phyloP scores from a whole-genome alignment of 2,329 filamentous ascomycete genomes.

The Hypoxylon sp. region DNA sequence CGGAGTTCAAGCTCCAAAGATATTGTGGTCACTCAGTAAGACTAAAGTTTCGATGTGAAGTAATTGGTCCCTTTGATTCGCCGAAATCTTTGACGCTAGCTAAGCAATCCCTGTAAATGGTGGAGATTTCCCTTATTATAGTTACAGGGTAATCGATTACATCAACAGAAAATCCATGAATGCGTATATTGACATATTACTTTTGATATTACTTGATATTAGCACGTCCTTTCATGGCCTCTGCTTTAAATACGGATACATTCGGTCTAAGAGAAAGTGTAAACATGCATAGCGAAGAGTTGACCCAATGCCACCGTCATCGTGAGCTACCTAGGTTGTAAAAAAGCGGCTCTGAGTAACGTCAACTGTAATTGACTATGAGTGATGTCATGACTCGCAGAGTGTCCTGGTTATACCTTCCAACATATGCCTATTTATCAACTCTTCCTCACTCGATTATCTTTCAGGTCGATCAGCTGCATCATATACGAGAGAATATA shows the following conservation, averaged over 20 bases:
- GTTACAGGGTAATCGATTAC: not conserved
- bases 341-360: constrained; percentile 44
- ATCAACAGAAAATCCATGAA: not conserved
- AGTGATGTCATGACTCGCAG: constrained; percentile 50
- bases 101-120: not conserved
- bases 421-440: constrained; percentile 18
- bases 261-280: not conserved
- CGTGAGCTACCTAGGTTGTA: constrained; percentile 32
- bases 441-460: constrained; percentile 5
- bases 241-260: not conserved
- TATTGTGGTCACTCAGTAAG: not conserved
- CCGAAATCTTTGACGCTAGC: not conserved
- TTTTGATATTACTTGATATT: not conserved
- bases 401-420: constrained; percentile 28
- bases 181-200: not conserved
- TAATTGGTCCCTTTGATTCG: not conserved
- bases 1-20: not conserved
- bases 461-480: not conserved
- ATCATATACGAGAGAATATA: not conserved
- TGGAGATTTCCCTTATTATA: not conserved
- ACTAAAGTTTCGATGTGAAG: not conserved
- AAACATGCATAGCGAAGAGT: constrained; percentile 31
- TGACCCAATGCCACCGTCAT: constrained; percentile 45
- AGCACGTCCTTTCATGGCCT: not conserved
- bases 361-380: constrained; percentile 38